These are phyloP conservation scores for Bipolaris zeicola DNA, from an alignment of 2,329 filamentous ascomycete species.

Conservation along the genomic window DNA sequence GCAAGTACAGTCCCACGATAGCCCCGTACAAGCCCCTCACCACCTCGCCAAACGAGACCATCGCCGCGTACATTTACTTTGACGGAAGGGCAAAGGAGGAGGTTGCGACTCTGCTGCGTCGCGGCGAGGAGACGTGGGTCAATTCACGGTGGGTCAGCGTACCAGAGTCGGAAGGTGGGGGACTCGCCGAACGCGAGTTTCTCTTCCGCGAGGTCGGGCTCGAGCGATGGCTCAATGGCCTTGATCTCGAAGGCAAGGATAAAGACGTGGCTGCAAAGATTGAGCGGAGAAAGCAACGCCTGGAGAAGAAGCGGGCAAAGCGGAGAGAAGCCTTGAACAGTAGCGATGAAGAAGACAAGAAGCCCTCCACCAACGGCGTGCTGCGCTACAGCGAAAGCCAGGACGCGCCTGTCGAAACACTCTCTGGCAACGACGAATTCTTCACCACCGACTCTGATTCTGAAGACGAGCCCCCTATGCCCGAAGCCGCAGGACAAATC, in stretches of 20 bases:
- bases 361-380: conserved; percentile 58
- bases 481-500: conserved; percentile 95
- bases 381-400: conserved; percentile 82
- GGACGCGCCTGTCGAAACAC: conserved; percentile 72
- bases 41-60: conserved; percentile 91
- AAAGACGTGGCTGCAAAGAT: conserved; percentile 80
- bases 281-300: conserved; percentile 65
- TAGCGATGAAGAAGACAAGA: conserved; percentile 55
- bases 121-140: conserved; percentile 98
- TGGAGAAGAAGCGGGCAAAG: conserved; percentile 86
- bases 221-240: conserved; percentile 93
- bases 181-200: conserved; percentile 94
- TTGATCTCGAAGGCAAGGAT: conserved; percentile 85
- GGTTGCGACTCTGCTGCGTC: conserved; percentile 88
- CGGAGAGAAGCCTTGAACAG: conserved; percentile 63
- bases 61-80: conserved; percentile 98
- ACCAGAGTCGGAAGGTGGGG: conserved; percentile 86
- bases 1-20: conserved; percentile 63
- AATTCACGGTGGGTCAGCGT: conserved; percentile 98
- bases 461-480: conserved; percentile 82
- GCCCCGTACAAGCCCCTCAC: conserved; percentile 91
- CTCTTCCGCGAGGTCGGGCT: conserved; percentile 95
- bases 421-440: conserved; percentile 71
- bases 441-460: conserved; percentile 70
- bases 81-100: conserved; percentile 95